A percentile compares a stretch with the other conserved stretches of the same genome.
These are phyloP conservation scores for Populus euphratica DNA, from an alignment of 345 rosid genomes.

Conservation along the genomic window DNA sequence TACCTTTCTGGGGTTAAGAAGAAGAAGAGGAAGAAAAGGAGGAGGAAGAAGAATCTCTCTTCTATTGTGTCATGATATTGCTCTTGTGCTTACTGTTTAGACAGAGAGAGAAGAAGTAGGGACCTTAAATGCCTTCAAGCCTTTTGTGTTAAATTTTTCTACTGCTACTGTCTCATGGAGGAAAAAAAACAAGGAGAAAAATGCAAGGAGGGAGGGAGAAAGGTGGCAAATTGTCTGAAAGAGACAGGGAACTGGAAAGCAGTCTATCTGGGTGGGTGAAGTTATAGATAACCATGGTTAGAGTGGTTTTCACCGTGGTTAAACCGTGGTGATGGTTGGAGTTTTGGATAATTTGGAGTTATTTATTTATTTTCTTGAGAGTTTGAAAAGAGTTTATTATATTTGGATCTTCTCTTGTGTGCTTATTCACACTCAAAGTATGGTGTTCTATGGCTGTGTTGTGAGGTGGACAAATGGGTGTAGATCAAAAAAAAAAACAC, in stretches of 20 bases:
- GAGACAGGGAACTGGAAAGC: neutral
- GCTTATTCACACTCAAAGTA: neutral
- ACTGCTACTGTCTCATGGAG: neutral
- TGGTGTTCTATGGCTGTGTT: neutral
- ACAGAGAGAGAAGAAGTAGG: neutral
- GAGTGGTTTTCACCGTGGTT: slow-evolving; percentile 9
- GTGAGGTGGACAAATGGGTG: neutral
- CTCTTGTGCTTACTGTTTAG: neutral
- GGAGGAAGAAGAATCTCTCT: neutral
- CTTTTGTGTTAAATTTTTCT: neutral
- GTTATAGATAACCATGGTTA: neutral
- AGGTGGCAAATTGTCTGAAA: neutral
- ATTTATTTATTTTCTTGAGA: neutral
- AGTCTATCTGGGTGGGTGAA: neutral
- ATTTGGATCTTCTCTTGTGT: neutral
- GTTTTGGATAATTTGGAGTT: neutral
- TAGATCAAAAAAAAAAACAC: neutral
- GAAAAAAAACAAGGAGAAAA: neutral
- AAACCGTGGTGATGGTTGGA: neutral
- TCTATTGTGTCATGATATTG: neutral
- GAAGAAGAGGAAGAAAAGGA: neutral
- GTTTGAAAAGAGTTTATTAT: neutral
- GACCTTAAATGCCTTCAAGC: neutral
- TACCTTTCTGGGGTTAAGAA: neutral
- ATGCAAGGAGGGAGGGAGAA: neutral